Percentiles rank a stretch among this genome's conserved stretches.
These are phyloP conservation scores for Leccinellum rugosiceps DNA, from an alignment of 768 basidiomycete genomes.

Conservation along the genomic window DNA sequence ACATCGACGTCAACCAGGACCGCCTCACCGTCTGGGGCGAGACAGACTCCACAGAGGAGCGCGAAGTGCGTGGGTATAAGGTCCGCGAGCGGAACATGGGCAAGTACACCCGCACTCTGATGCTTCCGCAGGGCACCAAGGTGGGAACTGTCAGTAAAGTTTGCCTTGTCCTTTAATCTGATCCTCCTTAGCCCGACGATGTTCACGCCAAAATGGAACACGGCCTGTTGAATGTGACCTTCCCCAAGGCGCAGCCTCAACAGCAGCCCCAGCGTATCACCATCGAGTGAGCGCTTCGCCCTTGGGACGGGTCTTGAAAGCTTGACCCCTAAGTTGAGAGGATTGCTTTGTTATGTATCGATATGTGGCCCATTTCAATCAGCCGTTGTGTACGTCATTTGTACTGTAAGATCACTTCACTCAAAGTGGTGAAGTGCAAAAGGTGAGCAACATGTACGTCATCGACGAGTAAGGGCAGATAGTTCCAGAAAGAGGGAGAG, in stretches of 20 bases:
- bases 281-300: slow-evolving; percentile 15
- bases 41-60: slow-evolving; percentile 30
- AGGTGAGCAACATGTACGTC: too few relatives aligned
- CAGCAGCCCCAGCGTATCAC: slow-evolving; percentile 42
- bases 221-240: slow-evolving; percentile 50
- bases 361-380: too few relatives aligned
- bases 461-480: too few relatives aligned
- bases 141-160: slow-evolving; percentile 22
- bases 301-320: too few relatives aligned
- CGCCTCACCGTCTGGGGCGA: slow-evolving; percentile 53
- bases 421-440: too few relatives aligned
- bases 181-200: slow-evolving; percentile 24
- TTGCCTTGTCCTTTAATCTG: too few relatives aligned
- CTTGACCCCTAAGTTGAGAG: too few relatives aligned
- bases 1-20: slow-evolving; percentile 50
- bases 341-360: too few relatives aligned
- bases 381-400: too few relatives aligned
- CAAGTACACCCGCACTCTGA: slow-evolving; percentile 45
- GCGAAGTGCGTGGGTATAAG: slow-evolving; percentile 34
- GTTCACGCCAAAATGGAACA: slow-evolving; percentile 48
- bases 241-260: slow-evolving; percentile 46
- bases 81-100: slow-evolving; percentile 47
- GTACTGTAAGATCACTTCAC: too few relatives aligned
- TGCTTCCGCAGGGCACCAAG: slow-evolving; percentile 48
- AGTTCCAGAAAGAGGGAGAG: too few relatives aligned